Base-by-base conservation (phyloP, 1,139 yeast species). In the Pichia terricola region DNA sequence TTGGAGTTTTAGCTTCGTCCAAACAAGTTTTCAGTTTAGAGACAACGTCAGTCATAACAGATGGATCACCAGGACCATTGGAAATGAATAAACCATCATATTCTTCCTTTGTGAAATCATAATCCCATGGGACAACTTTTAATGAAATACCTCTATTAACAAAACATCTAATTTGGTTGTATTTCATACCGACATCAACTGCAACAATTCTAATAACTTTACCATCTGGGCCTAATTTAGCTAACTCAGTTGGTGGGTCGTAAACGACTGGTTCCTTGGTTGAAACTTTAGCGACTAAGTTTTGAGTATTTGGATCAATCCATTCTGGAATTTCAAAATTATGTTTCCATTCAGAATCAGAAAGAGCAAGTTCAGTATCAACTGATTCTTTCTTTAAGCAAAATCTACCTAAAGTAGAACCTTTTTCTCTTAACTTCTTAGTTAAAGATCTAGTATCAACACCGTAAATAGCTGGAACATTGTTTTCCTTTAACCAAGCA, bases 21-120 rank as follows among this genome's bases (percentile, higher is more conserved):
- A 91, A 65, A 37, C 77, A 85, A 41, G 61, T 64, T 42, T 72
- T 58, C 58, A 91, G 69, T 53, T 75, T 78, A 35, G 67, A 71
- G 40, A 81, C 84, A 46, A 85, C 77, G 27, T 69, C 70, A 46
- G 77, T 64, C 79, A 94, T 74, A 48, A 84, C 86, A 39, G 94
- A 77, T 48, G 99, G 99, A 69, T 94, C 97, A 76, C 99, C 99
- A 37, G 99, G 99, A 71, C 99, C 99, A 66, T 94, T 94, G 47
- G 97, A 88, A 54, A 91, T 74, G 67, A 94, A 94, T 59, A 94
- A 73, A 70, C 98, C 99, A 64, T 94, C 97, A 63, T 83, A 94
- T 51, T 77, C 72, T 62, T 86, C 91, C 41, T 65, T 59, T 50
- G 84, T 69, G 62, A 84, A 81, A 65, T 89, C 96, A 62, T 88